phyloP scores from a whole-genome alignment of 768 basidiomycete genomes.

The Tylopilus vinaceipallidus region DNA sequence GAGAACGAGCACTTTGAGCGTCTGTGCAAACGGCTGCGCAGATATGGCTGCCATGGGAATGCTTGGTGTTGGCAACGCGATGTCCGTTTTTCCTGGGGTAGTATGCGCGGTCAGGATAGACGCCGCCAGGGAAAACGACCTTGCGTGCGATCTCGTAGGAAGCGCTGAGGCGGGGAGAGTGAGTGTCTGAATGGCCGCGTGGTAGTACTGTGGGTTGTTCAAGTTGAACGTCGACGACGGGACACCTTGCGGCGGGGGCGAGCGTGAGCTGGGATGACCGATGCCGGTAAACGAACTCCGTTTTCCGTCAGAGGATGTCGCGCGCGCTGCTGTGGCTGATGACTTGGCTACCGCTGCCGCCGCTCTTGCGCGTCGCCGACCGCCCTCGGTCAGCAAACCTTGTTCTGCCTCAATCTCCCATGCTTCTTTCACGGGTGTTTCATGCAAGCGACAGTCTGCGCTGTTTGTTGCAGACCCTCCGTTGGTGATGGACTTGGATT shows the following conservation, averaged over 20 bases:
- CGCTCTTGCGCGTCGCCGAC: slow-evolving; percentile 61
- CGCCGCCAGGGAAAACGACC: slow-evolving; percentile 58
- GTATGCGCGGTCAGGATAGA: slow-evolving; percentile 15
- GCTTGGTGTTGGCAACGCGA: slow-evolving; percentile 62
- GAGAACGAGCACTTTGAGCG: slow-evolving; percentile 57
- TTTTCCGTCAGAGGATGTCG: slow-evolving; percentile 16
- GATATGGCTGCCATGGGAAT: slow-evolving; percentile 65
- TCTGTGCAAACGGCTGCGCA: slow-evolving; percentile 56
- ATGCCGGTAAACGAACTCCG: slow-evolving; percentile 15
- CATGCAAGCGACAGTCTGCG: not conserved
- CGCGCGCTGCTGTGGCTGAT: slow-evolving; percentile 12
- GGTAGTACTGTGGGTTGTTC: slow-evolving; percentile 59
- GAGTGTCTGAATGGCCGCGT: slow-evolving; percentile 52
- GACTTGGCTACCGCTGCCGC: slow-evolving; percentile 34
- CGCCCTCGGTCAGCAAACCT: slow-evolving; percentile 72
- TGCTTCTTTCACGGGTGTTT: slow-evolving; percentile 55
- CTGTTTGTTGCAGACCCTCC: not conserved
- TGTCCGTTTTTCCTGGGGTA: slow-evolving; percentile 34
- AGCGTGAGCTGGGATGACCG: slow-evolving; percentile 26
- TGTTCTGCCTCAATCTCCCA: slow-evolving; percentile 83
- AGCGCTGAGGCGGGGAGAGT: slow-evolving; percentile 62
- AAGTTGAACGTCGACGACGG: slow-evolving; percentile 34
- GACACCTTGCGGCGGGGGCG: slow-evolving; percentile 22
- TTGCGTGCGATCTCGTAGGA: slow-evolving; percentile 49
- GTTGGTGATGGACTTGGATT: slow-evolving; percentile 31